Evolutionary conservation across 768 basidiomycete species (phyloP).

Genomic region (Collybia mongolica): DNA sequence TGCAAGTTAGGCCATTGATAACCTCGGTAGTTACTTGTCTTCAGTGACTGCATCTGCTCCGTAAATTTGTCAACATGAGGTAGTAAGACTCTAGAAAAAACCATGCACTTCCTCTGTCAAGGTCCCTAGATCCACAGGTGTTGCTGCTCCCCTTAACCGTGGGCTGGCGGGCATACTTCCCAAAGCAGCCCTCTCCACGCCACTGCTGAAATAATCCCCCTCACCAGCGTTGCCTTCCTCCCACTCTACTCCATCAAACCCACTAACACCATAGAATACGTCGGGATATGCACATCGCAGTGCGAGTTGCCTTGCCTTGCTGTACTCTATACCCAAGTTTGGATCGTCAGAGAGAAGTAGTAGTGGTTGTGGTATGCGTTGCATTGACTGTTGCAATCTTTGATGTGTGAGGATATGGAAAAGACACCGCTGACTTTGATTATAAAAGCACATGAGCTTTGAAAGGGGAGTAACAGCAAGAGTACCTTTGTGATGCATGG

Average conservation of each 20-base stretch:
- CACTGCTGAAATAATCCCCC: conserved; percentile 46
- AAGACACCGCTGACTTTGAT: too few relatives aligned
- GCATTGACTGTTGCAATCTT: too few relatives aligned
- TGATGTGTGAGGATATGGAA: too few relatives aligned
- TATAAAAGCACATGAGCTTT: too few relatives aligned
- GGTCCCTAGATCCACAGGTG: conserved; percentile 92
- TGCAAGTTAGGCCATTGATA: conserved; percentile 55
- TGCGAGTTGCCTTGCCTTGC: conserved; percentile 92
- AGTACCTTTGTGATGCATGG: too few relatives aligned
- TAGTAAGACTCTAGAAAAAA: neutral
- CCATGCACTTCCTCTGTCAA: conserved; percentile 74
- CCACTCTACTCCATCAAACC: conserved; percentile 43
- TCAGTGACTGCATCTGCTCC: conserved; percentile 75
- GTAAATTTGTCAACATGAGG: conserved; percentile 1
- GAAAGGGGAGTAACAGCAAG: too few relatives aligned
- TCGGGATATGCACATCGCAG: conserved; percentile 94
- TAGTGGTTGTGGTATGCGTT: conserved; percentile 27
- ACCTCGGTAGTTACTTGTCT: conserved; percentile 85
- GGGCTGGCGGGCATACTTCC: conserved; percentile 88
- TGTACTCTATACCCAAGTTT: conserved; percentile 94
- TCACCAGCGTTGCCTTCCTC: conserved; percentile 23
- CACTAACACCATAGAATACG: conserved; percentile 68
- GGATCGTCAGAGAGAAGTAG: too few relatives aligned
- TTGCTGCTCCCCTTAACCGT: conserved; percentile 81
- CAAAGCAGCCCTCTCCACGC: conserved; percentile 68